phyloP scores from a whole-genome alignment of 768 basidiomycete species.

The Pholiota conissans region DNA sequence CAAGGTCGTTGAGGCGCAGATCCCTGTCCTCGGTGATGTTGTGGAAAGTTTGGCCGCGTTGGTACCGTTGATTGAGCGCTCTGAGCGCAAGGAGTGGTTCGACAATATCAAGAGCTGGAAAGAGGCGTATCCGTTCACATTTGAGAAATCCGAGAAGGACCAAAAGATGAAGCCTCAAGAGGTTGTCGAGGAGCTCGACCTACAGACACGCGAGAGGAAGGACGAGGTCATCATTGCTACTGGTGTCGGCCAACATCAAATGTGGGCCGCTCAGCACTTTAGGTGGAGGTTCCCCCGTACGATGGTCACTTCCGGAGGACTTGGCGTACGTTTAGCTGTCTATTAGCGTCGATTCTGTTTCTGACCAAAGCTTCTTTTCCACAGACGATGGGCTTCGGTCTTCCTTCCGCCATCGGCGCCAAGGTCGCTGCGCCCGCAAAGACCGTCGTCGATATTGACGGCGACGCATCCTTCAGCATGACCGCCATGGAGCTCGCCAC shows the following conservation, averaged over 20 bases:
- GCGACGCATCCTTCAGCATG: constrained; percentile 99
- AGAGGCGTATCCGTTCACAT: constrained; percentile 86
- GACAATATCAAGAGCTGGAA: constrained; percentile 84
- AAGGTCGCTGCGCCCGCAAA: constrained; percentile 96
- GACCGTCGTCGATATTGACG: constrained; percentile 94
- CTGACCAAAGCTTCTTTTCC: constrained; percentile 4
- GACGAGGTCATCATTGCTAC: constrained; percentile 87
- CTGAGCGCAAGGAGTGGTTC: constrained; percentile 81
- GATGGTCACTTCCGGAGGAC: constrained; percentile 92
- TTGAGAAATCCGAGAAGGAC: constrained; percentile 60
- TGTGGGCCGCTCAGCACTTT: constrained; percentile 98
- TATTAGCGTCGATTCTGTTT: constrained; percentile 2
- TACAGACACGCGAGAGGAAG: constrained; percentile 76
- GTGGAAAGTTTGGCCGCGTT: constrained; percentile 77
- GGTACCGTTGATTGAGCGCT: constrained; percentile 71
- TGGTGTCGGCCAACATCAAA: constrained; percentile 99
- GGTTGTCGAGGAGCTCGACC: constrained; percentile 90
- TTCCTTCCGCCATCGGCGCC: constrained; percentile 93
- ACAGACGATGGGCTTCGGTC: constrained; percentile 99
- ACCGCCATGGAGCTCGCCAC: constrained; percentile 99
- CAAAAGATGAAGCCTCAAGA: constrained; percentile 93
- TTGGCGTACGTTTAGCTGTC: constrained; percentile 65
- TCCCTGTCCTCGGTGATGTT: constrained; percentile 94
- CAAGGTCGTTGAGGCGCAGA: constrained; percentile 94
- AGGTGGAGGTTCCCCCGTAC: constrained; percentile 87